phyloP scores from a whole-genome alignment of 129 eudicot genomes.

The Sambucus nigra region DNA sequence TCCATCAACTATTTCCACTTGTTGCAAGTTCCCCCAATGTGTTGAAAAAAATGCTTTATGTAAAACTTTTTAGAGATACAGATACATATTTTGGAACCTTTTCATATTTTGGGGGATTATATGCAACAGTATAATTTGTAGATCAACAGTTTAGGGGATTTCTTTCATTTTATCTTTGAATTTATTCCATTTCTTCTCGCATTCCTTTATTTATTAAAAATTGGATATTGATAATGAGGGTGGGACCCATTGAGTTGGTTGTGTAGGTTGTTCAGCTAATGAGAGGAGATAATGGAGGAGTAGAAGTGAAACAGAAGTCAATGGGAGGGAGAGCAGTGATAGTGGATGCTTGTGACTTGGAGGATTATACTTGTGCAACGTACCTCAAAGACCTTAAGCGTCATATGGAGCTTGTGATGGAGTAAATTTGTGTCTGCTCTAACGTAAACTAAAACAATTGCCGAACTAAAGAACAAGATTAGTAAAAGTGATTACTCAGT shows the following conservation, averaged over 20 bases:
- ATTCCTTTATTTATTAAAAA: not conserved
- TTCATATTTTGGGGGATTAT: no score
- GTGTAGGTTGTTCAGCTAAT: constrained; percentile 41
- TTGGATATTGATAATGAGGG: not conserved
- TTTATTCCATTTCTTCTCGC: not conserved
- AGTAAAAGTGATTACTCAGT: no score
- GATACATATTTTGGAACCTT: no score
- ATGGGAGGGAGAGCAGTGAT: constrained; percentile 34
- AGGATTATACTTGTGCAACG: constrained; percentile 48
- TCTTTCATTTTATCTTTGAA: no score
- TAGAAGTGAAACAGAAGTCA: constrained; percentile 45
- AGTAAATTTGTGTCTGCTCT: constrained; percentile 13
- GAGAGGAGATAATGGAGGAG: constrained; percentile 31
- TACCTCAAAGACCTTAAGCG: constrained; percentile 54
- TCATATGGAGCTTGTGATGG: constrained; percentile 48
- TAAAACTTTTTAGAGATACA: no score
- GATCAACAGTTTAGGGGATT: no score
- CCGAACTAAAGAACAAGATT: no score
- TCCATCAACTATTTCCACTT: no score
- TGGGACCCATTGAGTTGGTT: not conserved
- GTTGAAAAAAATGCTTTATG: no score
- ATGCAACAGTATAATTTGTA: no score
- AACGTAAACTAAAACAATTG: no score
- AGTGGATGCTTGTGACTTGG: constrained; percentile 49
- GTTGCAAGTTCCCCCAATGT: no score